A percentile compares a stretch with the other conserved stretches of the same genome.
Evolutionary conservation across 1,139 yeast species (phyloP).

Genomic region (Blastobotrys illinoisensis): DNA sequence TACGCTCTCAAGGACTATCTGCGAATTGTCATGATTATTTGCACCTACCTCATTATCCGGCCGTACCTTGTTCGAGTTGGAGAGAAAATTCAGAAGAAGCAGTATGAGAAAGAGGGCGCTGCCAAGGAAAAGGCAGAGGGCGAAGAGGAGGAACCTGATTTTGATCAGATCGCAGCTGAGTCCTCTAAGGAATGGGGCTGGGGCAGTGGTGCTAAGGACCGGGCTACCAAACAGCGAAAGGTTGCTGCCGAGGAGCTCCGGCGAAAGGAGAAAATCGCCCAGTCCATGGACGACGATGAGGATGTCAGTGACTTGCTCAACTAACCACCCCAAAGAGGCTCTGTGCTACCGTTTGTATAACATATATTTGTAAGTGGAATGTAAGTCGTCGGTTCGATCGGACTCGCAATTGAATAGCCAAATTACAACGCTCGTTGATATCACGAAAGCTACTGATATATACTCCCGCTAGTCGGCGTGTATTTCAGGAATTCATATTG

Average conservation of each 20-base stretch:
- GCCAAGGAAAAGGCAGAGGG: slow-evolving; percentile 11
- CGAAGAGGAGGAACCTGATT: slow-evolving; percentile 7
- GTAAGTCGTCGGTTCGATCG: too few species aligned
- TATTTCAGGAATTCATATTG: too few species aligned
- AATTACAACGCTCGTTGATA: too few species aligned
- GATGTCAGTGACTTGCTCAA: slow-evolving; percentile 10
- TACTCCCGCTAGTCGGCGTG: too few species aligned
- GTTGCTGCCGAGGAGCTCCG: slow-evolving; percentile 5
- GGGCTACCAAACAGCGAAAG: slow-evolving; percentile 13
- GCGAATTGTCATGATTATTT: slow-evolving; percentile 24
- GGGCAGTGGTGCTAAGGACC: slow-evolving; percentile 16
- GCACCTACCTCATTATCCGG: slow-evolving; percentile 24
- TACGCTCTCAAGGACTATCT: slow-evolving; percentile 24
- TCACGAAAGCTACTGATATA: too few species aligned
- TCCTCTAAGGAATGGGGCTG: slow-evolving; percentile 15
- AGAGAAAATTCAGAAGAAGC: slow-evolving; percentile 46
- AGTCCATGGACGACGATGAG: slow-evolving; percentile 10
- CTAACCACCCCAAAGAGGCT: neutral
- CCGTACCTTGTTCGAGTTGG: slow-evolving; percentile 21
- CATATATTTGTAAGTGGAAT: neutral
- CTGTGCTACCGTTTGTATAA: neutral
- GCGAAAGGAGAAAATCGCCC: neutral
- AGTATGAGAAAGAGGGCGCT: slow-evolving; percentile 34
- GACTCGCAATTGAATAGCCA: too few species aligned
- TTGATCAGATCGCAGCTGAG: neutral